These are phyloP conservation scores for Dictyostelium citrinum DNA, from an alignment of 78 protist species.

Conservation along the genomic window DNA sequence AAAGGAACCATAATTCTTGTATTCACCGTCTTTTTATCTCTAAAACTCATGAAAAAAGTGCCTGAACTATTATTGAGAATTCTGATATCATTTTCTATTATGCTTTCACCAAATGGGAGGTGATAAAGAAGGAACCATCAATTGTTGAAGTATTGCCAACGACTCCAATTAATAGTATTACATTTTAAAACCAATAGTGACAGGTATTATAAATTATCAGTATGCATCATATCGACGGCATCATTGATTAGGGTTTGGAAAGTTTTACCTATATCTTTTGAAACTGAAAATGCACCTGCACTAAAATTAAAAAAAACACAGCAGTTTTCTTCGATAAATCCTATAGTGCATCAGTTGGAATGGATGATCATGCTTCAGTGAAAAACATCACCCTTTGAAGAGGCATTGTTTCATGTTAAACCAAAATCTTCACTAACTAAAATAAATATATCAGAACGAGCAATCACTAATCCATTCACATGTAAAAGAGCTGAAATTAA, in stretches of 20 bases:
- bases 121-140: constrained; percentile 32
- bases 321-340: background rate
- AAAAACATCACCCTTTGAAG: background rate
- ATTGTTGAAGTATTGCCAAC: background rate
- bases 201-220: background rate
- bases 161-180: no score
- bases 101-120: constrained; percentile 52
- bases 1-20: background rate
- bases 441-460: background rate
- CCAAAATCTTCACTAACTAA: constrained; percentile 50
- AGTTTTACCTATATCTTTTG: constrained; percentile 23
- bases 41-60: constrained; percentile 29
- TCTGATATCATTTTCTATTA: constrained; percentile 26
- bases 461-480: background rate
- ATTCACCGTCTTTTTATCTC: background rate
- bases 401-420: constrained; percentile 16
- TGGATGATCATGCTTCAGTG: background rate
- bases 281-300: background rate
- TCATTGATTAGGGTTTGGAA: background rate
- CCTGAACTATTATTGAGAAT: constrained; percentile 22
- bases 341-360: background rate
- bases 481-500: background rate
- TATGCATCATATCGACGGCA: constrained; percentile 10
- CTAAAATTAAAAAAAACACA: constrained; percentile 13
- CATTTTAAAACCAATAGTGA: no score